Conservation (phyloP, 345 rosid genomes). For the Odontarrhena argentea region DNA sequence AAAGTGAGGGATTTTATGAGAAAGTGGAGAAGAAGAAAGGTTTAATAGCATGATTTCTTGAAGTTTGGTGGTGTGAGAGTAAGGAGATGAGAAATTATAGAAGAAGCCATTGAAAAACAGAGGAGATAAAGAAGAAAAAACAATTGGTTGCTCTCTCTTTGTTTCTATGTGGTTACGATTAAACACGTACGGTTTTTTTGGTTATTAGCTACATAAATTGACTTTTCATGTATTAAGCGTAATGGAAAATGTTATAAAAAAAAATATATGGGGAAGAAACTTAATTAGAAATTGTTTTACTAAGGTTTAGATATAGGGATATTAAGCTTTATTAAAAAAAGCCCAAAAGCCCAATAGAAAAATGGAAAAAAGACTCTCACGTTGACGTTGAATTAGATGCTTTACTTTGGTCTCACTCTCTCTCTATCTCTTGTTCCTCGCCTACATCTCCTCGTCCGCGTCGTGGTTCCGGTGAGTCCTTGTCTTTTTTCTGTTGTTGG, state of each 20-base stretch:
- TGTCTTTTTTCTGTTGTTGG: background rate
- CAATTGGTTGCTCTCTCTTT: background rate
- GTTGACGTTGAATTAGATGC: too few relatives aligned
- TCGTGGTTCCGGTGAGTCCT: constrained; percentile 23
- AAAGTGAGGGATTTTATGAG: constrained; percentile 45
- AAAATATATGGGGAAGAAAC: too few relatives aligned
- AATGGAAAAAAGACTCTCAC: too few relatives aligned
- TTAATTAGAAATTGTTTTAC: too few relatives aligned
- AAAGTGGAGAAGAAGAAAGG: constrained; percentile 52
- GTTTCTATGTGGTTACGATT: constrained; percentile 36
- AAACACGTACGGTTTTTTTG: background rate
- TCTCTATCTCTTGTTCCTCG: constrained; percentile 11
- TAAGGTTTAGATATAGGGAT: too few relatives aligned
- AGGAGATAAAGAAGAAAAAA: constrained; percentile 21
- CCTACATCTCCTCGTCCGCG: constrained; percentile 9
- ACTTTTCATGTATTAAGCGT: background rate
- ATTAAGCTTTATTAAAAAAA: too few relatives aligned
- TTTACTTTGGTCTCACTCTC: background rate
- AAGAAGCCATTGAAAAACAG: constrained; percentile 42
- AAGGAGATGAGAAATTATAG: constrained; percentile 12
- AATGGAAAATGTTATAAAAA: too few relatives aligned
- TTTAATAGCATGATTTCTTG: constrained; percentile 65
- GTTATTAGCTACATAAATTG: background rate
- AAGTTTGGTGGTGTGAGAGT: constrained; percentile 14
- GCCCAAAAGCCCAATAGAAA: too few relatives aligned